Evolutionary conservation across 768 basidiomycete species (phyloP).

Genomic region (Auricularia heimuer): DNA sequence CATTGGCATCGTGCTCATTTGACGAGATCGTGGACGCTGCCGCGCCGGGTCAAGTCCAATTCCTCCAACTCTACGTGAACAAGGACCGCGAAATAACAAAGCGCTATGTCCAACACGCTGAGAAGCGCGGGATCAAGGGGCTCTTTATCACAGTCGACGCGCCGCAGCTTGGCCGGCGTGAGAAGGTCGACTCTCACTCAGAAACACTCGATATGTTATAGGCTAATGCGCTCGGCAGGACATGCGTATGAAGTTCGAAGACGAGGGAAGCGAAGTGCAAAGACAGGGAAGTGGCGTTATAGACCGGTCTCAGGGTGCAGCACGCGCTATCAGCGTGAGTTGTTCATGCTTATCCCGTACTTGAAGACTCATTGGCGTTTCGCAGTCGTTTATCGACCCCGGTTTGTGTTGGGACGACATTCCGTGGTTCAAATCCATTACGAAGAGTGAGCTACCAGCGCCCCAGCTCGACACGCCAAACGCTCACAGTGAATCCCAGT

Average conservation of each 20-base stretch:
- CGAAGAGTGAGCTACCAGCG: constrained; percentile 35
- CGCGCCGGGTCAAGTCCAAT: constrained; percentile 66
- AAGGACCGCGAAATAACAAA: constrained; percentile 78
- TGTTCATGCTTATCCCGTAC: neutral
- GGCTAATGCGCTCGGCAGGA: constrained; percentile 36
- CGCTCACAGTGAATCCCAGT: constrained; percentile 33
- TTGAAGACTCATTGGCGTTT: neutral
- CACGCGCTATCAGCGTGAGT: constrained; percentile 81
- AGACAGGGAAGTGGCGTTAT: constrained; percentile 40
- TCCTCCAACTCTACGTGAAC: constrained; percentile 92
- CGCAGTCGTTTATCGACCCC: constrained; percentile 90
- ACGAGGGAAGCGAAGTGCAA: constrained; percentile 48
- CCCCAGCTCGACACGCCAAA: constrained; percentile 3
- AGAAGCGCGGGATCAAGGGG: constrained; percentile 80
- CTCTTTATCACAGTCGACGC: constrained; percentile 98
- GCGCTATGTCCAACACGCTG: constrained; percentile 82
- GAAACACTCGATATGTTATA: constrained; percentile 7
- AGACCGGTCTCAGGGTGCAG: constrained; percentile 83
- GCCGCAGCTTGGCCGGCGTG: constrained; percentile 87
- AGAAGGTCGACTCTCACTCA: constrained; percentile 41
- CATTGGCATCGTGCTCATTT: constrained; percentile 89
- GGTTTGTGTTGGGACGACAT: constrained; percentile 79
- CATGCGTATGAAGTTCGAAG: constrained; percentile 94
- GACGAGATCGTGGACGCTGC: constrained; percentile 91
- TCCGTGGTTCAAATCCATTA: constrained; percentile 64